Base-by-base conservation (phyloP, 2,329 filamentous ascomycete species). In the Xylaria arbuscula region DNA sequence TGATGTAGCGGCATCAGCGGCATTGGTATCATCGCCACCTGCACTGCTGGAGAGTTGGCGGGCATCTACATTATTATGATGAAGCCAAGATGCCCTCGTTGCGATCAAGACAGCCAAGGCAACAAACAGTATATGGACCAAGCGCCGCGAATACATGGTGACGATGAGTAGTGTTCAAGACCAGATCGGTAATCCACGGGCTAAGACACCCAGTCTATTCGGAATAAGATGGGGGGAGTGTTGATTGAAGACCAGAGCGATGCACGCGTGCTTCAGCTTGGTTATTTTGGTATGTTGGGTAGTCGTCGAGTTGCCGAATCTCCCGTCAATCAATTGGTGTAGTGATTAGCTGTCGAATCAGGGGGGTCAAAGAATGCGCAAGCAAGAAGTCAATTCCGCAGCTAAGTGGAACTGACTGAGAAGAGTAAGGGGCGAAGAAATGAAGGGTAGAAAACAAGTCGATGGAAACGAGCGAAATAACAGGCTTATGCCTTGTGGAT, bases 41-140 rank as follows among this genome's bases (percentile, higher is more conserved):
- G 66, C 73, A 22, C 66, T 42, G n/a, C n/a, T 38, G n/a, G 50
- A 61, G 32, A 66, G 71, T 24, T 76, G 73, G 24, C 72, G 72
- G 36, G 70, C 76, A 22, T 72, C 65, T n/a, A 77, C 47, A 61
- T 74, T 70, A 47, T 72, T 70, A 47, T 72, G 66, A 66, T 79
- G 73, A 42, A 79, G 66, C 69, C 78, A 77, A 38, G 79, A 76
- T 63, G 79, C 86, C 73, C 87, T 84, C 53, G 83, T 83, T 45
- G 84, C 78, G 54, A 80, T 80, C 62, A 83, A 70, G 66, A 85
- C 75, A 51, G 84, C 84, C 60, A 88, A 78, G 51, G 83, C 84
- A 72, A 86, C 77, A 70, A 87, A 74, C 65, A 88, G 77, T 67
- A 87, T 76, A 74, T 83, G 80, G 40, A 86, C 67, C 58, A 84